Conservation (phyloP, 2,329 filamentous ascomycete genomes). For the Arthrobotrys entomopaga region DNA sequence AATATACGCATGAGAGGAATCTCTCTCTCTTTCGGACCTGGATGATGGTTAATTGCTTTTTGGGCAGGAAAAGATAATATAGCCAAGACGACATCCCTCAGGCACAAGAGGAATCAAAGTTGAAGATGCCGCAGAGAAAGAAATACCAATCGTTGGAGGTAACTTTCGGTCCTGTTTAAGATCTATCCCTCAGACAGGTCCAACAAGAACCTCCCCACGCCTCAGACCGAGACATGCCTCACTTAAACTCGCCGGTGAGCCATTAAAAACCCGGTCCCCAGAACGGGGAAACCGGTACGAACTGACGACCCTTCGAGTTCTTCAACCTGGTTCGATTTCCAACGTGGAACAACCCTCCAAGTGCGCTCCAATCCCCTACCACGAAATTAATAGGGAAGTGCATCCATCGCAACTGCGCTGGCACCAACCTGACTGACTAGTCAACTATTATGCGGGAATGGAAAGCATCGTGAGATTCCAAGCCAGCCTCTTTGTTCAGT, state of each 20-base stretch:
- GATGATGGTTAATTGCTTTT: not conserved
- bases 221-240: constrained; percentile 52
- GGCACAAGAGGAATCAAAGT: constrained; percentile 13
- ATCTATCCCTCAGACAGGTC: constrained; percentile 41
- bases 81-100: not conserved
- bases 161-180: constrained; percentile 23
- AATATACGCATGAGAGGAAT: constrained; percentile 19
- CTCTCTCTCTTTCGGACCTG: constrained; percentile 19
- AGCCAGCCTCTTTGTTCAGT: not conserved
- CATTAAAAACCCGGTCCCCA: constrained; percentile 38
- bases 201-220: constrained; percentile 28
- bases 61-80: not conserved
- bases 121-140: constrained; percentile 12
- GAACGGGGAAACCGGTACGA: constrained; percentile 48
- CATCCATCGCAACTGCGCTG: not conserved
- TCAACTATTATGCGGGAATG: constrained; percentile 10
- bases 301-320: constrained; percentile 10
- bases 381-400: constrained; percentile 6
- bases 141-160: not conserved
- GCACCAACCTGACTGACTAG: not conserved
- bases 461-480: constrained; percentile 28
- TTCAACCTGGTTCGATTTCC: constrained; percentile 20
- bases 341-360: not conserved
- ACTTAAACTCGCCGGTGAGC: constrained; percentile 34
- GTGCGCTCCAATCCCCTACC: constrained; percentile 29